Percentiles rank a stretch among this genome's conserved stretches.
Evolutionary conservation across 176 grass and related monocot genomes (phyloP).

Genomic region (bread wheat (Triticum aestivum)): DNA sequence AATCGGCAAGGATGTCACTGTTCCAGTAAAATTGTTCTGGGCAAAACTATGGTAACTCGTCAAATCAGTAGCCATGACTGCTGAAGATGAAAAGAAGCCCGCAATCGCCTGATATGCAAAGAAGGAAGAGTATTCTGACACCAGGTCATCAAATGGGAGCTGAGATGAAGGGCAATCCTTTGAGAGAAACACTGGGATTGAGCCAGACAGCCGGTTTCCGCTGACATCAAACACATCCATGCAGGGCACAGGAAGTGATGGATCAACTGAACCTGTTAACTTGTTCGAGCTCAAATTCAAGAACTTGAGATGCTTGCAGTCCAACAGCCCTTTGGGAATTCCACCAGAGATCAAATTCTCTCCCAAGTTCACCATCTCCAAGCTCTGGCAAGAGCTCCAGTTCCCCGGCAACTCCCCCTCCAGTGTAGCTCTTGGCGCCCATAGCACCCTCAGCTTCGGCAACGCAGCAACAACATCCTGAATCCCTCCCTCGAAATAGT

Average conservation of each 20-base stretch:
- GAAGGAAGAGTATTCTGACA: constrained; percentile 58
- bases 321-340: constrained; percentile 56
- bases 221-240: constrained; percentile 93
- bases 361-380: constrained; percentile 89
- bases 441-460: constrained; percentile 81
- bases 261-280: constrained; percentile 57
- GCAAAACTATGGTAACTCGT: constrained; percentile 85
- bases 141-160: constrained; percentile 45
- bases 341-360: constrained; percentile 72
- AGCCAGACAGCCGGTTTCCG: constrained; percentile 73
- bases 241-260: constrained; percentile 69
- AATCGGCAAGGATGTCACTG: constrained; percentile 53
- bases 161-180: constrained; percentile 50
- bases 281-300: constrained; percentile 84
- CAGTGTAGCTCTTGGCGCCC: constrained; percentile 81
- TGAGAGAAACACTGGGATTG: constrained; percentile 51
- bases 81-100: constrained; percentile 29
- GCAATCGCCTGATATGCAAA: constrained; percentile 48
- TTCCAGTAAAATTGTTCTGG: constrained; percentile 81
- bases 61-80: constrained; percentile 23
- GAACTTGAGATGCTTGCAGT: constrained; percentile 75
- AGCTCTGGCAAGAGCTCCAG: constrained; percentile 68
- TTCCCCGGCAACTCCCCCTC: constrained; percentile 65
- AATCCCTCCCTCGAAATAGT: constrained; percentile 86
- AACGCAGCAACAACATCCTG: constrained; percentile 42